phyloP scores from a whole-genome alignment of 1,139 yeast genomes.

The Lodderomyces margitis region DNA sequence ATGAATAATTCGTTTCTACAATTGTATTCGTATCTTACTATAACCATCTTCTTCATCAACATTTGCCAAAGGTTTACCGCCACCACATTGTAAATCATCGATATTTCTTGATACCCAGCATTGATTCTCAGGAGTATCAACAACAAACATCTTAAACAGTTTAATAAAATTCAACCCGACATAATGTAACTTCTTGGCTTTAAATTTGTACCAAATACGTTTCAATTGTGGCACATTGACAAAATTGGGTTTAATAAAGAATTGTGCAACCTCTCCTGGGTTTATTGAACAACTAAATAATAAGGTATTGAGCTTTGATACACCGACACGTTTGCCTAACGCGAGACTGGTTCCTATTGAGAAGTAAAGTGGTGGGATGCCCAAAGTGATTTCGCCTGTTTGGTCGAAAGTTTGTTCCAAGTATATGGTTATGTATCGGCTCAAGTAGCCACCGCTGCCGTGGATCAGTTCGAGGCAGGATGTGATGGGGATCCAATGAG shows the following conservation, averaged over 20 bases:
- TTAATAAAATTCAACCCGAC: constrained; percentile 6
- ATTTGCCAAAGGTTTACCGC: no score
- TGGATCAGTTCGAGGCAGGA: constrained; percentile 13
- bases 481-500: constrained; percentile 15
- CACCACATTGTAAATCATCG: constrained; percentile 12
- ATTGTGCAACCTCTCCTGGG: constrained; percentile 13
- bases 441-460: constrained; percentile 15
- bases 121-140: constrained; percentile 15
- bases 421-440: constrained; percentile 8
- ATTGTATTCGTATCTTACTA: background rate
- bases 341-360: constrained; percentile 8
- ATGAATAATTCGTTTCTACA: no score
- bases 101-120: constrained; percentile 13
- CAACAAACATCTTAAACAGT: constrained; percentile 13
- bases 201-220: constrained; percentile 9
- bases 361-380: constrained; percentile 12
- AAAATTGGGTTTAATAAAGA: constrained; percentile 14
- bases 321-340: constrained; percentile 14
- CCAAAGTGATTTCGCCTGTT: constrained; percentile 8
- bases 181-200: constrained; percentile 9
- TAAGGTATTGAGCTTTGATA: constrained; percentile 8
- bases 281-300: constrained; percentile 11
- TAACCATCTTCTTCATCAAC: constrained; percentile 3
- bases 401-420: constrained; percentile 12
- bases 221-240: constrained; percentile 11